Base-by-base conservation (phyloP, 257 asterid species). In the Scutellaria baicalensis region DNA sequence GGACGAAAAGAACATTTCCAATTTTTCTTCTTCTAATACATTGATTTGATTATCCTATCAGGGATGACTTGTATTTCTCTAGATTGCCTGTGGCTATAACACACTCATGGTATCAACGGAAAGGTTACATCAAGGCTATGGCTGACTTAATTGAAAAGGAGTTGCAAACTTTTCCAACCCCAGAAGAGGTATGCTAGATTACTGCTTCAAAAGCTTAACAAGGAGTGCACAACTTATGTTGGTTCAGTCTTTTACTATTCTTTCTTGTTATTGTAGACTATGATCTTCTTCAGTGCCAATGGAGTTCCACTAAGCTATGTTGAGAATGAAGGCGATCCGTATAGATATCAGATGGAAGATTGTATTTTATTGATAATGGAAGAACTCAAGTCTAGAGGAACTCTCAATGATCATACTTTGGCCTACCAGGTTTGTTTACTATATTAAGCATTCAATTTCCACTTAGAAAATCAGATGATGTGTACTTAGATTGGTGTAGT, bases 251-350 rank as follows among this genome's bases (percentile, higher is more conserved):
- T 31, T 39, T 47, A 18, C 64, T 51, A 7, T 14, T 18, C 61
- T 48, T 64, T 40, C 64, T 52, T 38, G 72, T 39, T 68, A 6
- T 58, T 64, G 56, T 69, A 91, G 99, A 88, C 89, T 35, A 86
- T 89, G 93, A 76, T 91, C 69, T 93, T 93, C 87, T 93, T 93
- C 77, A 93, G 99, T 35, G 97, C 99, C 52, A 97, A 91, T 63
- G 97, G 99, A 40, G 99, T 91, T 70, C 96, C 99, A 3, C 90
- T 91, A 9, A 91, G 99, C 72, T 93, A 93, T 49, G 90, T 93
- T 57, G 96, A 91, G 86, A 50, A 87, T 64, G 97, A 96, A 2
- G 99, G 99, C 8, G 99, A 93, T 76, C 99, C 97, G 6, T 89
- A 93, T 62, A 84, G 69, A 77, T 92, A 82, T 78, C 99, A 93